Base-by-base conservation (phyloP, 2,329 filamentous ascomycete species). In the Fusarium musae region DNA sequence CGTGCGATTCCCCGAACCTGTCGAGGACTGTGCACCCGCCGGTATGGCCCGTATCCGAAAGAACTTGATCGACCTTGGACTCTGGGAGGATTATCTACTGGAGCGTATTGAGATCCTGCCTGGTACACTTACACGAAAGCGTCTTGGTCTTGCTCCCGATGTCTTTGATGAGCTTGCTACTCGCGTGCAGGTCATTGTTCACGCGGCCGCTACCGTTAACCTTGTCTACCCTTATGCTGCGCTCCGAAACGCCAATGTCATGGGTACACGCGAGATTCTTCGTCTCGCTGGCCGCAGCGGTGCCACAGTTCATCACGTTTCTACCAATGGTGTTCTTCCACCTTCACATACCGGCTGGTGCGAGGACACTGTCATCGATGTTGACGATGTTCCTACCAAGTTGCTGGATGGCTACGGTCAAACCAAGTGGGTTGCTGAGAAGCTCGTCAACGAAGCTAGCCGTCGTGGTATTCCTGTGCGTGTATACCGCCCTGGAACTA, bases 211-310 rank as follows among this genome's bases (percentile, higher is more conserved):
- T 9, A 93, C 91, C 2, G 93, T 96, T 77, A 94, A 94, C 78
- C 84, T 96, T 54, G 92, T 96, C 0, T 95, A 96, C 74, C 93
- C 93, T 0, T 95, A 95, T 74, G 93, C 93, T 46, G 92, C 93
- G 0, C 84, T 96, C 73, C 88, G 93, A 59, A 89, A 87, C 57
- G 89, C 93, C 64, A 96, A 96, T 74, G 91, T 96, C 5, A 90
- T 89, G n/a, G 93, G 93, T n/a, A 95, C 93, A 2, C 85, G 89
- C 46, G 93, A 95, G 79, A 88, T 95, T 43, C 82, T 96, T 58
- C 91, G 93, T 47, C 84, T 96, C 32, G 93, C 93, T 0, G 87
- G 88, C 64, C 86, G 87, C 42, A 88, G 87, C 30, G 91, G 91
- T 17, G 92, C 92, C 2, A 94, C 93, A 0, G 86, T 95, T 3